These are phyloP conservation scores for Didymella pinodella DNA, from an alignment of 2,329 filamentous ascomycete species.

Conservation along the genomic window DNA sequence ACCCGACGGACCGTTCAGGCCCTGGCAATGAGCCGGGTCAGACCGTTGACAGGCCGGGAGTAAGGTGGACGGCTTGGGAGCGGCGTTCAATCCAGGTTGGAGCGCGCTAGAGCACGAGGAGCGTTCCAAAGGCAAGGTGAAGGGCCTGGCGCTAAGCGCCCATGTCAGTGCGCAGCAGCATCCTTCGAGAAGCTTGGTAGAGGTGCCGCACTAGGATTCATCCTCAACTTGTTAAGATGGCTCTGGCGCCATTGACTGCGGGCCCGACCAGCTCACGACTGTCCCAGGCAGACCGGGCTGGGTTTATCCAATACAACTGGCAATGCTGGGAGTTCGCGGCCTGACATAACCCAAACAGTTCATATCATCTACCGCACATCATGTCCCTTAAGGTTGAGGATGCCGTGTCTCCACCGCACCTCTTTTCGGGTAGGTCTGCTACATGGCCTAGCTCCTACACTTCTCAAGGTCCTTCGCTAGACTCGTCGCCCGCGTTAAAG, in stretches of 20 bases:
- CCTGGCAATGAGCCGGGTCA: slow-evolving; percentile 47
- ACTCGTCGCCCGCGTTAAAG: slow-evolving; percentile 43
- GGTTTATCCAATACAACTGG: slow-evolving; percentile 12
- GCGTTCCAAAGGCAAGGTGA: slow-evolving; percentile 32
- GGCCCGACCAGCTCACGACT: slow-evolving; percentile 25
- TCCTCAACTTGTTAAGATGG: slow-evolving; percentile 35
- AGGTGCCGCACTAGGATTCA: slow-evolving; percentile 46
- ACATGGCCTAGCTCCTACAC: slow-evolving; percentile 43
- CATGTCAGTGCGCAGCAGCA: slow-evolving; percentile 33
- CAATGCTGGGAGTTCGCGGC: slow-evolving; percentile 26
- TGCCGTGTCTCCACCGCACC: slow-evolving; percentile 47
- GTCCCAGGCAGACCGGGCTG: slow-evolving; percentile 15
- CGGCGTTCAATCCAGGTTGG: slow-evolving; percentile 30
- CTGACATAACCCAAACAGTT: slow-evolving; percentile 25
- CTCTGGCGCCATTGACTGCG: slow-evolving; percentile 24
- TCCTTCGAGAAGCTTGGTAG: slow-evolving; percentile 38
- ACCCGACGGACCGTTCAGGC: slow-evolving; percentile 47
- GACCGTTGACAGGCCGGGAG: slow-evolving; percentile 37
- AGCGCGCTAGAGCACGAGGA: slow-evolving; percentile 30
- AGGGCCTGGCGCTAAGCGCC: slow-evolving; percentile 38
- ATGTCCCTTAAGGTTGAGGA: slow-evolving; percentile 49
- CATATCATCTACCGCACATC: slow-evolving; percentile 23
- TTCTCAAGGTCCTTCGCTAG: slow-evolving; percentile 35
- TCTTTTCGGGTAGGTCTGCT: slow-evolving; percentile 37
- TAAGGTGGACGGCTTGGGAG: slow-evolving; percentile 42